A percentile compares a stretch with the other conserved stretches of the same genome.
These are phyloP conservation scores for Podila minutissima DNA, from an alignment of 192 early-diverging fungal genomes.

Conservation along the genomic window DNA sequence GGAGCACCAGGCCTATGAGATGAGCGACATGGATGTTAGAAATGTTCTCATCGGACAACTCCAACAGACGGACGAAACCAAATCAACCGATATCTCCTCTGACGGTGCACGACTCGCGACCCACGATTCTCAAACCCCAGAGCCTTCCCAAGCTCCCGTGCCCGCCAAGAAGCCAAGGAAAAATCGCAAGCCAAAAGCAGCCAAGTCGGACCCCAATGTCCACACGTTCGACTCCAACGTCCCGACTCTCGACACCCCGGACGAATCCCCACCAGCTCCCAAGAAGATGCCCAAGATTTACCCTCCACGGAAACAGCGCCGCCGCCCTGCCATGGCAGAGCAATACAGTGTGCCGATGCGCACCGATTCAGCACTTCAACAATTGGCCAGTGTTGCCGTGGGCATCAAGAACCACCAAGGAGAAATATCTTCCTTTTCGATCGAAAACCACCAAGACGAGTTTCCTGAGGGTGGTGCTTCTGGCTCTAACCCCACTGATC, in stretches of 20 bases:
- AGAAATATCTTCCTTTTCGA: constrained; percentile 8
- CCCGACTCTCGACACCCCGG: background rate
- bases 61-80: too few relatives aligned
- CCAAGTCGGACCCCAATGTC: too few relatives aligned
- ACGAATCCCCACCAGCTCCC: background rate
- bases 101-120: too few relatives aligned
- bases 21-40: too few relatives aligned
- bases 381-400: constrained; percentile 35
- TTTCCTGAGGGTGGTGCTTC: background rate
- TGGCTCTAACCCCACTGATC: background rate
- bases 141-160: too few relatives aligned
- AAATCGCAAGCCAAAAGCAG: too few relatives aligned
- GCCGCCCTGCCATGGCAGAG: constrained; percentile 14
- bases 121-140: too few relatives aligned
- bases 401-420: constrained; percentile 40
- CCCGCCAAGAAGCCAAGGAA: too few relatives aligned
- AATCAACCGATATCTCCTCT: too few relatives aligned
- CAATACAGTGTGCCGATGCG: constrained; percentile 21
- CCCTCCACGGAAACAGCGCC: constrained; percentile 33
- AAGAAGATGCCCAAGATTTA: constrained; percentile 40
- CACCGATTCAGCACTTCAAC: constrained; percentile 44
- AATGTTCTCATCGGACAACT: too few relatives aligned
- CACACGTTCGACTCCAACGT: too few relatives aligned
- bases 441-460: background rate
- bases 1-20: background rate